Evolutionary conservation across 75 land plant genomes (phyloP).

Genomic region (Cunninghamia lanceolata): DNA sequence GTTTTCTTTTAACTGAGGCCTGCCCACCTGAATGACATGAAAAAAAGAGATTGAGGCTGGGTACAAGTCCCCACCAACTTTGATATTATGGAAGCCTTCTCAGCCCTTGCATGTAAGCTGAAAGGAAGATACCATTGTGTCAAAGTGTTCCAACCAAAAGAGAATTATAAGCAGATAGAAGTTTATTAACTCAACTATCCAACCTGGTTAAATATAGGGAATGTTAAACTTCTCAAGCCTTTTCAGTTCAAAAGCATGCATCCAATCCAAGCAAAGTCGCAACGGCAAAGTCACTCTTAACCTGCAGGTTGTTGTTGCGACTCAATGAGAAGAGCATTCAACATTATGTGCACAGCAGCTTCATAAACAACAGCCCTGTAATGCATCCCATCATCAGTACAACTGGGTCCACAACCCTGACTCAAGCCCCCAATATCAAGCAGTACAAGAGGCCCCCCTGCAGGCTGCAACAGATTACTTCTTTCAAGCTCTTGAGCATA

Average conservation of each 20-base stretch:
- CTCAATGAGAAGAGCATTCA: constrained; percentile 78
- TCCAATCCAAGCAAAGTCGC: constrained; percentile 1
- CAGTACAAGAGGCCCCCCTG: constrained; percentile 59
- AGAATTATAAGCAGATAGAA: not conserved
- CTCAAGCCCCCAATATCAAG: constrained; percentile 64
- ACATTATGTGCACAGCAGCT: constrained; percentile 81
- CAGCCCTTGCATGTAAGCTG: not conserved
- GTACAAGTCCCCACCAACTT: not conserved
- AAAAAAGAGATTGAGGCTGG: not conserved
- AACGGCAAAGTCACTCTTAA: constrained; percentile 13
- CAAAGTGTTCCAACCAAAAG: not conserved
- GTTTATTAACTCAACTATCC: not conserved
- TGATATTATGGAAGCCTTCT: not conserved
- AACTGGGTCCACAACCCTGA: constrained; percentile 54
- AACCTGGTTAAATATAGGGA: not conserved
- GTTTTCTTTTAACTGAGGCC: not conserved
- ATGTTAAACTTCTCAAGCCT: not conserved
- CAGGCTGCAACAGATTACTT: constrained; percentile 45
- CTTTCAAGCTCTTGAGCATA: constrained; percentile 40
- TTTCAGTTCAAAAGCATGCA: not conserved
- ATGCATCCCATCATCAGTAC: constrained; percentile 93
- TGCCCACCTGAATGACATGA: not conserved
- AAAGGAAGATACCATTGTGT: not conserved
- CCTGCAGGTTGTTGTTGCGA: constrained; percentile 50
- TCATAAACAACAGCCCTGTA: constrained; percentile 68